phyloP scores from a whole-genome alignment of 768 basidiomycete genomes.

The Tephrocybe sp. region DNA sequence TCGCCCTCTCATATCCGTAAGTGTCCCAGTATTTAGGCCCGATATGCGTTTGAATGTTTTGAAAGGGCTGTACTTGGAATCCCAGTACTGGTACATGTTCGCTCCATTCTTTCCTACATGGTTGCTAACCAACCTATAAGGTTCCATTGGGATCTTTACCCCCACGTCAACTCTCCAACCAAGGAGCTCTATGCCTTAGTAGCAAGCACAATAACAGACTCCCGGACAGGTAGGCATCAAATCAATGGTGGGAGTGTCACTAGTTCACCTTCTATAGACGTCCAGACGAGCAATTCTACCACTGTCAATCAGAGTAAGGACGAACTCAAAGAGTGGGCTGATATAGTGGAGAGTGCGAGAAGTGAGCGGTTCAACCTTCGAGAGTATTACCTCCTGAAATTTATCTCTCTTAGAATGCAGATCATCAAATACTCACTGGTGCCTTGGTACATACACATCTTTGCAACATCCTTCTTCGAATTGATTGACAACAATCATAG shows the following conservation, averaged over 20 bases:
- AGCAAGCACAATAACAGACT: conserved; percentile 4
- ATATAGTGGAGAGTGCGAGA: background rate
- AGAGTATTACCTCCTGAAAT: background rate
- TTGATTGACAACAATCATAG: background rate
- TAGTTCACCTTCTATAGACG: no score
- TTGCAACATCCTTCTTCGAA: background rate
- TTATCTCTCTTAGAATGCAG: background rate
- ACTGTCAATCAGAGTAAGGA: background rate
- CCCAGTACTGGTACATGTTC: conserved; percentile 3
- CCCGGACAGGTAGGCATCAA: conserved; percentile 3
- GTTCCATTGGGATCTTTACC: conserved; percentile 6
- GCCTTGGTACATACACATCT: background rate
- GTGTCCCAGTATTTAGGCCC: background rate
- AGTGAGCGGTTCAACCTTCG: background rate
- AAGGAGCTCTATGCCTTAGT: conserved; percentile 1
- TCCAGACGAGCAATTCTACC: background rate
- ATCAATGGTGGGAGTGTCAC: no score
- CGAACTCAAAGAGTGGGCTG: background rate
- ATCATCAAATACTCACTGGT: background rate
- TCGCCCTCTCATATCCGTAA: conserved; percentile 8
- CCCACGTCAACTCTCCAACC: background rate
- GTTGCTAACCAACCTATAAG: no score
- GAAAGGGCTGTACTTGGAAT: conserved; percentile 2
- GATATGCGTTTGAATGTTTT: background rate
- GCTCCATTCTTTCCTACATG: no score